Evolutionary conservation across 1,284 basidiomycete genomes (phyloP), one percentile per base, ranked within the genome.

Genomic region (Sanghuangporus baumii): DNA sequence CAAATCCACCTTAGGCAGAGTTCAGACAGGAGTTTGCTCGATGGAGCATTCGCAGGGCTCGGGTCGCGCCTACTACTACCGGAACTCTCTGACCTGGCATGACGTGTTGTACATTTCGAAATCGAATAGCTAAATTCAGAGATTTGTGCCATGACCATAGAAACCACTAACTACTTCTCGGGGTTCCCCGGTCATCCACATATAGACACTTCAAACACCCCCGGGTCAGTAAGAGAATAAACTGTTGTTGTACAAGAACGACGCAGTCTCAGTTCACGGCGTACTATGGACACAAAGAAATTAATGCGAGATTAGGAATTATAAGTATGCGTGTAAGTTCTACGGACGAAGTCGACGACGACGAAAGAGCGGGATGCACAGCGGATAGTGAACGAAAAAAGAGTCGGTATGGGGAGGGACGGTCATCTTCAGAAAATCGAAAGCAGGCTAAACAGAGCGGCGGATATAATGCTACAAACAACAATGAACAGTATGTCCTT

Each of bases 221-320:
- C 38, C 40, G 12, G 23, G 37, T 23, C 38, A 26, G 18, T 7
- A 18, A 46, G 18, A 46, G 43, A 46, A 8, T 18, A 46, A 46
- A 46, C 16, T 46, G 9, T 14, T 46, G n/a, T n/a, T n/a, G 16
- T 23, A 46, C 43, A n/a, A 46, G 43, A 8, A 20, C 43, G 20
- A 3, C n/a, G 16, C 16, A 46, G 8, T 37, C 20, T 47, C 34
- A 37, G n/a, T 56, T 56, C 55, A 56, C 20, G 23, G 55, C 43
- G 41, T n/a, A 50, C 57, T 58, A 58, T 58, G 26, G 46, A 58
- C 57, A 58, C 57, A 58, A 26, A 40, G 14, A 31, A 46, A 46
- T 46, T 57, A 41, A 34, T 18, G 20, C 1, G 47, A 37, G 1
- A 51, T 59, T 51, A 59, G 16, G 18, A 16, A 50, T 37, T 54